Base-by-base conservation (phyloP, 345 rosid species). In the Arabidopsis thaliana region DNA sequence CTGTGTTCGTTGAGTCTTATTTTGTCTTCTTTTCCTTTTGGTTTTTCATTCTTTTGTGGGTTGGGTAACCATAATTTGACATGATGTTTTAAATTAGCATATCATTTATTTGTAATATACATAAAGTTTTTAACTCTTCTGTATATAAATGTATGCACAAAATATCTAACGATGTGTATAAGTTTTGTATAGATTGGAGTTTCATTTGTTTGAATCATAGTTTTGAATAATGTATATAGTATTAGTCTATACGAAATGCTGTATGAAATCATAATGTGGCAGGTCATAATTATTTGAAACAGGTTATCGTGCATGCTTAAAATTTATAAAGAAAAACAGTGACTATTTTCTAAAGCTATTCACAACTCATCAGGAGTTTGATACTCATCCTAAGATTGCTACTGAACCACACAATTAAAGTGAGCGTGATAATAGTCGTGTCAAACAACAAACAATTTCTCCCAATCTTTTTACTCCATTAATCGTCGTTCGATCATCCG, bases 1-100 rank as follows among this genome's bases (percentile, higher is more conserved):
- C 73, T 72, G 63, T 78, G 6, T 22, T 72, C 77, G 81, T 65
- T 78, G 77, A 78, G 77, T 41, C 77, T 78, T 78, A 71, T 72
- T 72, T 78, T 71, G 81, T 78, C 73, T 58, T 78, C 48, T 49
- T 57, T 71, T 8, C n/a, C 62, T 38, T 24, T 16, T 36, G 2
- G 0, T 45, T 55, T 33, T 34, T 14, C 45, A 8, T 33, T 16
- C 8, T 38, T 44, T 23, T 24, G 22, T 70, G n/a, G 38, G 5
- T 16, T 16, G 20, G 44, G 9, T 66, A 23, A 1, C 1, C 12
- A 58, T 60, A 69, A 69, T 24, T 58, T 40, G 67, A 41, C 46
- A 50, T 28, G 59, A 59, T 65, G 42, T 9, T 46, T 46, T 46
- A 30, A 8, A 41, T 25, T 6, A 41, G 22, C 11, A 9, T 5